Evolutionary conservation across 192 early-diverging fungal species (phyloP).

Genomic region (Coemansia sp.): DNA sequence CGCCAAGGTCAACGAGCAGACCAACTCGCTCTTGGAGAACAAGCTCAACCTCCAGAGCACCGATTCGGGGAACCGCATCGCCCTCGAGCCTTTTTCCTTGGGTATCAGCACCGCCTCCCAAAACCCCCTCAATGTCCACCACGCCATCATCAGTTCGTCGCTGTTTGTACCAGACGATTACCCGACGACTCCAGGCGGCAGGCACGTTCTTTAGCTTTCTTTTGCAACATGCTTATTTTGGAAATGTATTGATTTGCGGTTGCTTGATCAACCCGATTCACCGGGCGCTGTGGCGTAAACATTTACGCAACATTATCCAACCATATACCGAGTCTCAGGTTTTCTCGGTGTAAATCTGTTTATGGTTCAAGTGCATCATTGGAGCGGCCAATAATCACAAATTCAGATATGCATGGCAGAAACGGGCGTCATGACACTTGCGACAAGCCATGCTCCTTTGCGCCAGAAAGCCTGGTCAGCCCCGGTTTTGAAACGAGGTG

Average conservation of each 20-base stretch:
- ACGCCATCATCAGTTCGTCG: neutral
- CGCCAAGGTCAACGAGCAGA: neutral
- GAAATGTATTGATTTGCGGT: neutral
- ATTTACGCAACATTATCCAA: neutral
- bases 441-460: neutral
- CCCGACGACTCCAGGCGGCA: neutral
- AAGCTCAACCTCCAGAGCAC: neutral
- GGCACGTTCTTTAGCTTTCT: neutral
- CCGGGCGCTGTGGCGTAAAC: neutral
- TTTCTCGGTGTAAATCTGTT: neutral
- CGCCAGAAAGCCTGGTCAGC: neutral
- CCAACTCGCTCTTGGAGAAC: neutral
- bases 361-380: neutral
- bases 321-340: neutral
- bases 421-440: neutral
- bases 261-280: neutral
- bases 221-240: neutral
- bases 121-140: neutral
- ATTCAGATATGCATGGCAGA: neutral
- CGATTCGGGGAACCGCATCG: neutral
- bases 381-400: neutral
- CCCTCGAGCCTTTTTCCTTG: neutral
- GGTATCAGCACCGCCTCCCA: neutral
- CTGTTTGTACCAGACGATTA: neutral
- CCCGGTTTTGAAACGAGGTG: neutral